Conservation (phyloP, 169 alveolate species). For the Sarcocystis neurona region DNA sequence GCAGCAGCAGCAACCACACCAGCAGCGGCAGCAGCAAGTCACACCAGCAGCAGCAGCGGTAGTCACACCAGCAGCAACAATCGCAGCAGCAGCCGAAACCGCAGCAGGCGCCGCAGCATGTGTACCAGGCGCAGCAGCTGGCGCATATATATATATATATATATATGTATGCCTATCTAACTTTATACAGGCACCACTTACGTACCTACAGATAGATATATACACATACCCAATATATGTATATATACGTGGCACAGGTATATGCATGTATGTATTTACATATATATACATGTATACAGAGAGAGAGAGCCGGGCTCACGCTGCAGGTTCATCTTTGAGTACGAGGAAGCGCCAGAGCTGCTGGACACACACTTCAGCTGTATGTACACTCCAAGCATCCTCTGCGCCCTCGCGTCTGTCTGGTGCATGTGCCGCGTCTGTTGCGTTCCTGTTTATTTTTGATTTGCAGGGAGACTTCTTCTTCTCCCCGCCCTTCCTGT, state of each 20-base stretch:
- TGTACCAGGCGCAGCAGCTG: background rate
- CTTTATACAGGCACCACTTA: background rate
- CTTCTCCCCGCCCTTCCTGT: background rate
- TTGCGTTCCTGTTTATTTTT: background rate
- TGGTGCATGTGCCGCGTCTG: background rate
- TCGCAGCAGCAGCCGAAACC: background rate
- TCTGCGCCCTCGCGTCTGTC: background rate
- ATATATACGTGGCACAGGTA: background rate
- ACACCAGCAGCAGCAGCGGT: background rate
- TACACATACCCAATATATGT: background rate
- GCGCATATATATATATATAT: no score
- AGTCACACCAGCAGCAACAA: background rate
- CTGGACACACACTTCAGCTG: slow-evolving; percentile 25
- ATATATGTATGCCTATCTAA: background rate
- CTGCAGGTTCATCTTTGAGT: background rate
- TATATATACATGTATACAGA: background rate
- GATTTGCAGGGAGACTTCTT: background rate
- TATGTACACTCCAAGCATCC: background rate
- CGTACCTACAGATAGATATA: background rate
- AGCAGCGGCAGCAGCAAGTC: no score
- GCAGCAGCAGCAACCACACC: no score
- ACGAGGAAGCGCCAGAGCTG: slow-evolving; percentile 33
- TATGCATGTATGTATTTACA: background rate
- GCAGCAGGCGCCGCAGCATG: background rate
- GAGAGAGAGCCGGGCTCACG: background rate